These are phyloP conservation scores for Protomyces inouyei DNA, from an alignment of 1,139 yeast species.

Conservation along the genomic window DNA sequence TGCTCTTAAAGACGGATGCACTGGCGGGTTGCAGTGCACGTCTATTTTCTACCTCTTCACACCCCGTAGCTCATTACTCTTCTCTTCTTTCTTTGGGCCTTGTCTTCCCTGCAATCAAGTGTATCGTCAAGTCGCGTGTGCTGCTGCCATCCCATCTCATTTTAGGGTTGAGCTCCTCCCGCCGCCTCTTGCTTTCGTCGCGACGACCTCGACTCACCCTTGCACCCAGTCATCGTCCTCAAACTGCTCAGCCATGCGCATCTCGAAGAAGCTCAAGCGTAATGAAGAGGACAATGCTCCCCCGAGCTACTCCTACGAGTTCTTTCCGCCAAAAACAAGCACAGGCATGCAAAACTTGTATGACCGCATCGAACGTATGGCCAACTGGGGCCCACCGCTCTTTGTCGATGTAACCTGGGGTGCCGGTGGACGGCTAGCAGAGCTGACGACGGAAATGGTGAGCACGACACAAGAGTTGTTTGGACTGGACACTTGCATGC, in stretches of 20 bases:
- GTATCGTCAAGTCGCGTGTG: too few relatives aligned
- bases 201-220: too few relatives aligned
- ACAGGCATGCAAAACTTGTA: constrained; percentile 95
- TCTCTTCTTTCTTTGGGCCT: too few relatives aligned
- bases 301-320: constrained; percentile 73
- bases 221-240: neutral
- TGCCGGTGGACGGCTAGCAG: constrained; percentile 82
- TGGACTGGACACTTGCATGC: constrained; percentile 97
- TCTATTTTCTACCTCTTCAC: too few relatives aligned
- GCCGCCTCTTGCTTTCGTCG: neutral
- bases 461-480: constrained; percentile 86
- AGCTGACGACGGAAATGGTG: constrained; percentile 82
- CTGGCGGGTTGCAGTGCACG: too few relatives aligned
- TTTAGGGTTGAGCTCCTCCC: neutral
- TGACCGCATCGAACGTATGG: constrained; percentile 98
- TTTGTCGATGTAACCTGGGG: constrained; percentile 97
- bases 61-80: too few relatives aligned
- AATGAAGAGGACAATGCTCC: constrained; percentile 34
- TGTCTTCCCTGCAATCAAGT: too few relatives aligned
- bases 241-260: constrained; percentile 38
- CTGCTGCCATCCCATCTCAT: neutral
- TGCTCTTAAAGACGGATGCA: too few relatives aligned
- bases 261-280: constrained; percentile 42
- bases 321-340: constrained; percentile 90
- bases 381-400: constrained; percentile 72